phyloP scores from a whole-genome alignment of 305 asterid species.

The Fraxinus ornus region DNA sequence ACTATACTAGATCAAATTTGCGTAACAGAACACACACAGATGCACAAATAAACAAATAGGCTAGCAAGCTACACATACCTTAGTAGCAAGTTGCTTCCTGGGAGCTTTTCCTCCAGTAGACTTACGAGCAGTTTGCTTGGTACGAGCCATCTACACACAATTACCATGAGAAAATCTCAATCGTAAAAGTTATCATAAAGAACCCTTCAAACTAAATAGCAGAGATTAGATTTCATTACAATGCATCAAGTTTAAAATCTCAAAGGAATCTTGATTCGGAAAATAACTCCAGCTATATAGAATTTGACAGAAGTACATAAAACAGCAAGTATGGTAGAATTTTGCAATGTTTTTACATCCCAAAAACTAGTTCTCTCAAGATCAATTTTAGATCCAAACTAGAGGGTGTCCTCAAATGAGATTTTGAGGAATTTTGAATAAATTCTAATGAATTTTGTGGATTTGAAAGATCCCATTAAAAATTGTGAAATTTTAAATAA shows the following conservation, averaged over 20 bases:
- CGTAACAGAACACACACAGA: neutral
- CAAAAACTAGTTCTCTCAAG: neutral
- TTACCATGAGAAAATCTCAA: neutral
- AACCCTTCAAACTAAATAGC: neutral
- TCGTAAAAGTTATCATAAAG: neutral
- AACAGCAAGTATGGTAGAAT: neutral
- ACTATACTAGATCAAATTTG: neutral
- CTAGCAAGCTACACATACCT: constrained; percentile 12
- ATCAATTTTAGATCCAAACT: neutral
- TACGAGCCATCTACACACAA: constrained; percentile 79
- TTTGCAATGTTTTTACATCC: neutral
- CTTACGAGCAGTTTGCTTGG: constrained; percentile 68
- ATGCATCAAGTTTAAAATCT: neutral
- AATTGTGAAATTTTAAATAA: no score
- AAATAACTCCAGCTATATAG: neutral
- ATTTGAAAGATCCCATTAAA: no score
- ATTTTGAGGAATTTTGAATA: no score
- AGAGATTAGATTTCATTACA: neutral
- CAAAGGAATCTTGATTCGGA: neutral
- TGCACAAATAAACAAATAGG: neutral
- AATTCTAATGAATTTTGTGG: no score
- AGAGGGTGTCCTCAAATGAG: no score
- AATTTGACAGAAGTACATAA: neutral
- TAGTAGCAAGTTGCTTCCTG: constrained; percentile 25
- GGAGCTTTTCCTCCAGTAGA: constrained; percentile 54